Percentiles rank a stretch among this genome's conserved stretches.
phyloP scores from a whole-genome alignment of 2,329 filamentous ascomycete species.

The Neofusicoccum sp. region DNA sequence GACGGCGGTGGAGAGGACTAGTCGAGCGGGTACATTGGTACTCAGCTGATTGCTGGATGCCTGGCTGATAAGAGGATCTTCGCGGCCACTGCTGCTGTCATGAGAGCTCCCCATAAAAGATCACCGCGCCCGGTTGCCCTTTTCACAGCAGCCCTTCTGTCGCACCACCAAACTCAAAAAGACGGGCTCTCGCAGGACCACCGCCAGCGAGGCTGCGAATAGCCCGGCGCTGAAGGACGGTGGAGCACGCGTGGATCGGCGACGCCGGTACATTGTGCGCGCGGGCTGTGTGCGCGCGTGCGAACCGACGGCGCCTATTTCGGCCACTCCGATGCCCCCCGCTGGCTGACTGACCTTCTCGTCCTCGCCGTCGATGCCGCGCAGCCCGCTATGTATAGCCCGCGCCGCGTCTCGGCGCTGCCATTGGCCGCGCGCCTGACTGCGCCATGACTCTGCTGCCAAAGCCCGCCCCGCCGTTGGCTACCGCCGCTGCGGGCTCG shows the following conservation, averaged over 20 bases:
- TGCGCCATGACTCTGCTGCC: background rate
- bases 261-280: background rate
- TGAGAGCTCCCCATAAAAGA: slow-evolving; percentile 4
- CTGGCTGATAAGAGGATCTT: too few relatives aligned
- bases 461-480: background rate
- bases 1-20: too few relatives aligned
- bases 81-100: too few relatives aligned
- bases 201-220: background rate
- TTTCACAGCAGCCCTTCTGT: background rate
- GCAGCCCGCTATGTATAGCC: background rate
- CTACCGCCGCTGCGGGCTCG: background rate
- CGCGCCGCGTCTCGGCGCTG: background rate
- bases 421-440: background rate
- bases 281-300: background rate
- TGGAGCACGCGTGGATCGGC: slow-evolving; percentile 4
- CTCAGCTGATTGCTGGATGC: too few relatives aligned
- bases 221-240: background rate
- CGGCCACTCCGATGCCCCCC: slow-evolving; percentile 5
- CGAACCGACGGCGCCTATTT: background rate
- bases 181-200: background rate
- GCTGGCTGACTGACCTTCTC: background rate
- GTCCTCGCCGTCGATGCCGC: background rate
- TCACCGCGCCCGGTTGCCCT: background rate
- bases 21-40: too few relatives aligned
- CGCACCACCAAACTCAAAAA: slow-evolving; percentile 13